Percentiles rank a stretch among this genome's conserved stretches.
Evolutionary conservation across 2,329 filamentous ascomycete genomes (phyloP).

Genomic region (Apiospora aurea): DNA sequence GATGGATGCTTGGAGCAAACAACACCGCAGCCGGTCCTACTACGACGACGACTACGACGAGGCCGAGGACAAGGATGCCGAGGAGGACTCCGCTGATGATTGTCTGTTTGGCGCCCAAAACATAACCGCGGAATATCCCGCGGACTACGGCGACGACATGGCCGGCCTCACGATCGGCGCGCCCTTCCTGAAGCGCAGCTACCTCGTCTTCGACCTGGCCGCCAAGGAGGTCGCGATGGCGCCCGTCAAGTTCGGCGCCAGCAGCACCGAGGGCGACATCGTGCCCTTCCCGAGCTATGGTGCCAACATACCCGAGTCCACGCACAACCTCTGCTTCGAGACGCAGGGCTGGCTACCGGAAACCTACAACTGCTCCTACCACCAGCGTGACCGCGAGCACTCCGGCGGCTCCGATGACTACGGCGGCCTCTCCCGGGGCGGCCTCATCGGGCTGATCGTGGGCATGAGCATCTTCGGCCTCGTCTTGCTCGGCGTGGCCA

Average conservation of each 20-base stretch:
- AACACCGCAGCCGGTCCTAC: not conserved
- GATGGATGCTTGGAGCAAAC: conserved; percentile 13
- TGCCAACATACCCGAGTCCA: conserved; percentile 38
- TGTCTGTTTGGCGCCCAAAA: conserved; percentile 45
- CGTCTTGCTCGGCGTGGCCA: conserved; percentile 24
- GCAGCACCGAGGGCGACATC: conserved; percentile 31
- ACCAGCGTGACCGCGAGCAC: too few relatives aligned
- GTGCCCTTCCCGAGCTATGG: conserved; percentile 38
- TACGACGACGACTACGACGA: not conserved
- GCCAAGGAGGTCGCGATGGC: conserved; percentile 44
- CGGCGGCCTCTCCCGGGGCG: not conserved
- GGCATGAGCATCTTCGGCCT: conserved; percentile 23
- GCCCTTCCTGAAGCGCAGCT: conserved; percentile 40
- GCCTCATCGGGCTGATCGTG: conserved; percentile 25
- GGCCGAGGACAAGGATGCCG: not conserved
- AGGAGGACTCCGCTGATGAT: not conserved
- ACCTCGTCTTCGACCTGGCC: conserved; percentile 43
- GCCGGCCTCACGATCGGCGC: conserved; percentile 32
- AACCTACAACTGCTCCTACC: not conserved
- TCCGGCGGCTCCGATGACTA: not conserved
- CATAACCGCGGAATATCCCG: conserved; percentile 25
- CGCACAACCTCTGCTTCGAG: conserved; percentile 18
- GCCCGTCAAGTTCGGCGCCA: conserved; percentile 36
- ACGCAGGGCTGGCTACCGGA: not conserved
- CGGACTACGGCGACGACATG: conserved; percentile 27